Evolutionary conservation across 495 filamentous ascomycete species (phyloP).

Genomic region (Neurospora sp.): DNA sequence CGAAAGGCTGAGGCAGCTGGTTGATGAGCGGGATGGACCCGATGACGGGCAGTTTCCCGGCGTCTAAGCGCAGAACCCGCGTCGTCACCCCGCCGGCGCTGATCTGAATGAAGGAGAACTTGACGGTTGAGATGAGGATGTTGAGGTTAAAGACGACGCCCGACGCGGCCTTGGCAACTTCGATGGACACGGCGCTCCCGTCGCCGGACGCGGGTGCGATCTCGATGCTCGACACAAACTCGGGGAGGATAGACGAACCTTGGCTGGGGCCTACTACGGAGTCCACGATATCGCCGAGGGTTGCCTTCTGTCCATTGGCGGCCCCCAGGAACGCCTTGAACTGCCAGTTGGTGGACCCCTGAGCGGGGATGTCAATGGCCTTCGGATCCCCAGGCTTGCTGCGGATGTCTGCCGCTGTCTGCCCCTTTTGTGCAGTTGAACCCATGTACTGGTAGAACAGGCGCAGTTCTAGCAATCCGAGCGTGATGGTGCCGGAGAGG

Average conservation of each 20-base stretch:
- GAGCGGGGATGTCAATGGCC: neutral
- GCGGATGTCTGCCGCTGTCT: neutral
- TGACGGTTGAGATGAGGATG: neutral
- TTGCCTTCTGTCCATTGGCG: neutral
- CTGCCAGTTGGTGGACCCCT: neutral
- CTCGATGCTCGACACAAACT: neutral
- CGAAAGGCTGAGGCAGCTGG: conserved; percentile 29
- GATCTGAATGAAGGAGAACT: conserved; percentile 6
- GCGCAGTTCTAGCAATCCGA: neutral
- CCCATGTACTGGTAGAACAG: neutral
- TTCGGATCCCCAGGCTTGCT: neutral
- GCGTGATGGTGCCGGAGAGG: neutral
- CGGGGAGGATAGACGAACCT: neutral
- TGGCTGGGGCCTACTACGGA: neutral
- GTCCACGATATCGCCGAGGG: neutral
- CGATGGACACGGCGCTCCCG: no score
- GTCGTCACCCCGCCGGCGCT: conserved; percentile 1
- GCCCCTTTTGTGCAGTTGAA: neutral
- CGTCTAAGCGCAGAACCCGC: conserved; percentile 8
- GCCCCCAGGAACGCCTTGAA: neutral
- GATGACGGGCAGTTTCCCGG: conserved; percentile 9
- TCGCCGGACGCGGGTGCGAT: neutral
- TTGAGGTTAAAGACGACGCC: neutral
- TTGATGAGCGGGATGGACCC: conserved; percentile 26
- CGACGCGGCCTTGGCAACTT: neutral